Conservation (phyloP, 495 filamentous ascomycete species). For the Echria macrotheca region DNA sequence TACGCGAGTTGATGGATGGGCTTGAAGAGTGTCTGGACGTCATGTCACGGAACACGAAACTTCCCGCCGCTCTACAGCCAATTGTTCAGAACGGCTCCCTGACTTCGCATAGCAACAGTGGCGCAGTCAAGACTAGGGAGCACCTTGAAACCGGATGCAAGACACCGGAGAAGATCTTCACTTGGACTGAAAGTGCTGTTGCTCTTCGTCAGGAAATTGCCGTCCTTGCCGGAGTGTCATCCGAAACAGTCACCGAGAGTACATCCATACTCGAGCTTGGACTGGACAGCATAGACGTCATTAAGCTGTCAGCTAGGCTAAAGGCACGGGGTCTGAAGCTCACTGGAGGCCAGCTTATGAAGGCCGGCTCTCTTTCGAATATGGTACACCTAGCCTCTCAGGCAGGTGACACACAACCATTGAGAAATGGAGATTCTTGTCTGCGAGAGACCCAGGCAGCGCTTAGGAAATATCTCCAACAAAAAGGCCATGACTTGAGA, state of each 20-base stretch:
- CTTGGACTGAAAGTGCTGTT: conserved; percentile 48
- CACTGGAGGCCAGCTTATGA: conserved; percentile 64
- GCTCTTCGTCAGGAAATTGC: conserved; percentile 56
- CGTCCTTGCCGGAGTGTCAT: conserved; percentile 47
- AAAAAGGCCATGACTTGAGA: conserved; percentile 8
- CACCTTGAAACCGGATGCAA: too few species aligned
- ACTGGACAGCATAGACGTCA: conserved; percentile 64
- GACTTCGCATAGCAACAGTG: too few species aligned
- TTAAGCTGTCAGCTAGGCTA: conserved; percentile 62
- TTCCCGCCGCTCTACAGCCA: too few species aligned
- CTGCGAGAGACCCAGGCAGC: not conserved
- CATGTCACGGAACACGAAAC: too few species aligned
- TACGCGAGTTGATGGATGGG: conserved; percentile 35
- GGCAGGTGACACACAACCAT: not conserved
- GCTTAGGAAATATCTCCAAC: not conserved
- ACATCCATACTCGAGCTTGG: conserved; percentile 60
- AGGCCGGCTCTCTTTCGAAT: conserved; percentile 52
- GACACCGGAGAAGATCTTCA: conserved; percentile 25
- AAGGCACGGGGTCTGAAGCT: conserved; percentile 53
- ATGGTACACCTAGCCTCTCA: conserved; percentile 1
- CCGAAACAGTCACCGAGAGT: conserved; percentile 42
- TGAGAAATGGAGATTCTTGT: not conserved
- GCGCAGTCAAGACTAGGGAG: too few species aligned
- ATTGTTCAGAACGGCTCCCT: not conserved
- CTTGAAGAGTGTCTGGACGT: too few species aligned